These are phyloP conservation scores for Epichloe hybrida DNA, from an alignment of 2,329 filamentous ascomycete species.

Conservation along the genomic window DNA sequence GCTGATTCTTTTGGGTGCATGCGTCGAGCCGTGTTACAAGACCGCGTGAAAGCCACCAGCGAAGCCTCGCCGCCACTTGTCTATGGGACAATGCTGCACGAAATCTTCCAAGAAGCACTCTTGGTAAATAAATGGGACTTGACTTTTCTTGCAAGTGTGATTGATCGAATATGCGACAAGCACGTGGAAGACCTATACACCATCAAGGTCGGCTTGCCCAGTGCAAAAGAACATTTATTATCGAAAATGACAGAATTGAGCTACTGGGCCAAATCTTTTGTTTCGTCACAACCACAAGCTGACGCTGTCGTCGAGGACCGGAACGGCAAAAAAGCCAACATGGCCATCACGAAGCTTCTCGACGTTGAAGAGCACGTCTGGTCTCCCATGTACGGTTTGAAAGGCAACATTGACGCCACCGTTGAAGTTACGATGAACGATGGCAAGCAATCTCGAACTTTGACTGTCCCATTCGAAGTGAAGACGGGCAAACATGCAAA, in stretches of 20 bases:
- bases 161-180: constrained; percentile 55
- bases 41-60: constrained; percentile 82
- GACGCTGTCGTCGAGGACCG: constrained; percentile 68
- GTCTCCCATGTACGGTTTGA: constrained; percentile 94
- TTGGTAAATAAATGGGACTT: constrained; percentile 70
- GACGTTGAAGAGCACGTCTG: constrained; percentile 97
- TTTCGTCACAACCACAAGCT: constrained; percentile 54
- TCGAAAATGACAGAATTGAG: constrained; percentile 74
- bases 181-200: constrained; percentile 85
- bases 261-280: constrained; percentile 72
- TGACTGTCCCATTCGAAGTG: constrained; percentile 87
- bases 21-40: constrained; percentile 82
- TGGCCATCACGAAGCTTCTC: constrained; percentile 85
- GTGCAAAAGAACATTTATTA: constrained; percentile 66
- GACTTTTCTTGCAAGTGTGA: constrained; percentile 49
- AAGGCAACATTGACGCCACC: constrained; percentile 95
- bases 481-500: constrained; percentile 85
- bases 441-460: constrained; percentile 46
- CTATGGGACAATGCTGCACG: constrained; percentile 87
- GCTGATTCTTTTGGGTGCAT: constrained; percentile 93
- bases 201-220: constrained; percentile 59
- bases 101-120: constrained; percentile 86
- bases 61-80: constrained; percentile 69
- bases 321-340: constrained; percentile 59
- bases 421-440: constrained; percentile 77